Base-by-base conservation (phyloP, 306 rosid genomes). In the Rosa chinensis region DNA sequence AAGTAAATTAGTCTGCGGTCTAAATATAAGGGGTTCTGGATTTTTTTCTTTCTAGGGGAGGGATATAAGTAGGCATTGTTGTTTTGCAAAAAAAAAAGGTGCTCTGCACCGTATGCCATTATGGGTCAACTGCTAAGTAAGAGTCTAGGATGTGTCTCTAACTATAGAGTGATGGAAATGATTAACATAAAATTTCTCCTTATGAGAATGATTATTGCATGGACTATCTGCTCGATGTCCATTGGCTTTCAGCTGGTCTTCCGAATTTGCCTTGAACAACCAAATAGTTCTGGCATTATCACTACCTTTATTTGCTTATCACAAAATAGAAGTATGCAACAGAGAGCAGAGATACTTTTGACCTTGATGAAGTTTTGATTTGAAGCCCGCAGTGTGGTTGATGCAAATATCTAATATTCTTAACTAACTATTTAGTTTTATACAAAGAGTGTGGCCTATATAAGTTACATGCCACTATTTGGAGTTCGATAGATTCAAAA, bases 261-360 rank as follows among this genome's bases (percentile, higher is more conserved):
- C 42, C 18, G 1, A 28, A 62, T 32, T 28, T 28, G 8, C 20
- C 42, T 28, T 28, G 42, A 62, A 9, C 63, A n/a, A 58, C 63
- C 63, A 58, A 58, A 28, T 62, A 28, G 20, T 28, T 62, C 68
- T 62, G 68, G 20, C 68, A 62, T 62, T 62, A n/a, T 73, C 50
- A 37, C 49, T 39, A 32, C 35, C 35, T 73, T 53, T 53, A 53
- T 37, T 12, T 53, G 37, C 32, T 2, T 6, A 52, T 28, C 3
- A 50, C n/a, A 35, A 35, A 35, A 52, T 18, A 20, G 7, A 9
- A 73, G 66, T 11, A 39, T 37, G 77, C 49, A n/a, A 39, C 52
- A 3, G 8, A 73, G 49, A 39, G 58, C 17, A 35, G 59, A 71
- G 10, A 14, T 17, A 73, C 20, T 10, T 52, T 10, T 53, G 50